Evolutionary conservation across 164 flowering plant genomes (phyloP).

Genomic region (Vitis riparia): DNA sequence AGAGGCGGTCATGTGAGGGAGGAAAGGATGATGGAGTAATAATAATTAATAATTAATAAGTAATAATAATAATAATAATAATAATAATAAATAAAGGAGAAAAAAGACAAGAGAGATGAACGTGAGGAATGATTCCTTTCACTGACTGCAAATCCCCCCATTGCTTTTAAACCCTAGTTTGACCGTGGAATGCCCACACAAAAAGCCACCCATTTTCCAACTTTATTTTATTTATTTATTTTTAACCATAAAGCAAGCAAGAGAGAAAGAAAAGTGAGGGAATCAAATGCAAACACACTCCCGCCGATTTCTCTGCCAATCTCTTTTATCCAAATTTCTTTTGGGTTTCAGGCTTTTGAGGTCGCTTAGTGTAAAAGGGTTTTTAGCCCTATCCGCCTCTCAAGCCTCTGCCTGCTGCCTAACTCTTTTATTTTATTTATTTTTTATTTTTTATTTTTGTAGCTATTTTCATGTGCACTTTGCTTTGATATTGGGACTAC

Average conservation of each 20-base stretch:
- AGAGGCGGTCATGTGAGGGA: constrained; percentile 19
- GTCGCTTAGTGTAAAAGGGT: constrained; percentile 16
- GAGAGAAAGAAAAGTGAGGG: not conserved
- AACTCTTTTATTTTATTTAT: no score
- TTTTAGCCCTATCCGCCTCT: constrained; percentile 5
- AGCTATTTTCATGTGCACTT: no score
- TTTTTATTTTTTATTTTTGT: no score
- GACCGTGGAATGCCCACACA: constrained; percentile 11
- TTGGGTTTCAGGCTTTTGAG: not conserved
- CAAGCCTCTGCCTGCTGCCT: not conserved
- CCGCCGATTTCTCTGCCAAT: constrained; percentile 32
- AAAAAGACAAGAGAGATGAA: constrained; percentile 1
- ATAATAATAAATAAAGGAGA: not conserved
- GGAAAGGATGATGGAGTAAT: constrained; percentile 14
- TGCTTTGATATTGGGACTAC: no score
- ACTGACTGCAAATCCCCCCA: constrained; percentile 6
- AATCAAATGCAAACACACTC: constrained; percentile 16
- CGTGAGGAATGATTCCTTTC: constrained; percentile 31
- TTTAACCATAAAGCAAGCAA: not conserved
- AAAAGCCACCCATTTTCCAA: constrained; percentile 8
- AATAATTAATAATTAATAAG: constrained; percentile 7
- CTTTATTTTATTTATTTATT: not conserved
- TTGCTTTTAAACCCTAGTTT: constrained; percentile 13
- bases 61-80: constrained; percentile 11
- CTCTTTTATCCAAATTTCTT: not conserved